phyloP scores from a whole-genome alignment of 2,329 filamentous ascomycete genomes.

The Fusarium annulatum region DNA sequence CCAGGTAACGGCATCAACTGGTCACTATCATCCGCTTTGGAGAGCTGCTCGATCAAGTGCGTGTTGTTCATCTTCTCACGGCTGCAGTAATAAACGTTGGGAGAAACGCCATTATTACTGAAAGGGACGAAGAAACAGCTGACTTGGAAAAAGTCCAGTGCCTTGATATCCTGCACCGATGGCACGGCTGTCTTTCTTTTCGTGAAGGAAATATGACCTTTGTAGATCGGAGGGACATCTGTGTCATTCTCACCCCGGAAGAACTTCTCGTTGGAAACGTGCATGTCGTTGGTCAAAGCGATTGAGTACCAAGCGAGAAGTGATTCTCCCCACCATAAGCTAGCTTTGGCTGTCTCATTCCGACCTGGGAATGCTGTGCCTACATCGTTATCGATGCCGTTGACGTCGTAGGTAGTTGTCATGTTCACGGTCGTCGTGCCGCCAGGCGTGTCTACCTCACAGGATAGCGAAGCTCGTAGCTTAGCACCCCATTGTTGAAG shows the following conservation, averaged over 20 bases:
- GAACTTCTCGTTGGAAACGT: background rate
- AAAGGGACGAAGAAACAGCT: background rate
- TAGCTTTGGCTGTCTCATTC: background rate
- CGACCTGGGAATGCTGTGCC: background rate
- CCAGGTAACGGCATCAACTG: background rate
- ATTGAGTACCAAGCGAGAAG: background rate
- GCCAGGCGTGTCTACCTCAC: background rate
- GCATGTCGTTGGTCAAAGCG: background rate
- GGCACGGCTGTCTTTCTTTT: background rate
- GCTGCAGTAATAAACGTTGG: background rate
- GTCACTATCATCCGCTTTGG: background rate
- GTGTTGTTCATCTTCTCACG: background rate
- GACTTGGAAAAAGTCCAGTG: background rate
- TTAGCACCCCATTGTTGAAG: background rate
- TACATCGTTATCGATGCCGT: background rate
- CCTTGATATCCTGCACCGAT: background rate
- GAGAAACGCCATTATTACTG: background rate
- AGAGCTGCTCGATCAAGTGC: background rate
- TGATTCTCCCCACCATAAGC: background rate
- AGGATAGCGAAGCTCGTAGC: background rate
- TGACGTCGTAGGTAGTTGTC: background rate
- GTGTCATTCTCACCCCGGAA: background rate
- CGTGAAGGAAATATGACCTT: rapidly evolving
- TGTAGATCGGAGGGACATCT: background rate
- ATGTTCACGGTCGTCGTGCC: background rate